A percentile compares a stretch with the other conserved stretches of the same genome.
These are phyloP conservation scores for Tetradesmus obliquus DNA, from an alignment of 139 green algal genomes.

Conservation along the genomic window DNA sequence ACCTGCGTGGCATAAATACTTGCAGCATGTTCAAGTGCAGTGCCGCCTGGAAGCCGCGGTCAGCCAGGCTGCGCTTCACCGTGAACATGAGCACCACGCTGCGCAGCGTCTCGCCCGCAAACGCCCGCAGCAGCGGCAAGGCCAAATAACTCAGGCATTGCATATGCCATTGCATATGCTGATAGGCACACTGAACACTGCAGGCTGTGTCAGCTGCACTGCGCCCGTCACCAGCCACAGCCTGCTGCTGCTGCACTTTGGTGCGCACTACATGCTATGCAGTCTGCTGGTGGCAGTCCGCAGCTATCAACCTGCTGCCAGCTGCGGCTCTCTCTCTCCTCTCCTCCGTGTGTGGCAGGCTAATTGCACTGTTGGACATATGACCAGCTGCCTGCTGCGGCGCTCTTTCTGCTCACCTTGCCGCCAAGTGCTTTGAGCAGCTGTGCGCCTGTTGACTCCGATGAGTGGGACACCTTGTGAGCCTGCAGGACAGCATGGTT, in stretches of 20 bases:
- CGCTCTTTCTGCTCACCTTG: constrained; percentile 35
- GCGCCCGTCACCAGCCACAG: too few relatives aligned
- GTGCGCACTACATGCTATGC: not conserved
- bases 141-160: not conserved
- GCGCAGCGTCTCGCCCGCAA: constrained; percentile 48
- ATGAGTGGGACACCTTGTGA: constrained; percentile 43
- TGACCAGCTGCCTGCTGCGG: not conserved
- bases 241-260: not conserved
- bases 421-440: constrained; percentile 57
- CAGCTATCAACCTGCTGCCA: not conserved
- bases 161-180: not conserved
- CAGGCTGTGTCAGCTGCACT: too few relatives aligned
- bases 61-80: constrained; percentile 31
- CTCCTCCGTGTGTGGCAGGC: constrained; percentile 23
- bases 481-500: constrained; percentile 27
- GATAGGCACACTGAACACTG: too few relatives aligned
- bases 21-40: constrained; percentile 21
- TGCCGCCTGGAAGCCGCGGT: constrained; percentile 27
- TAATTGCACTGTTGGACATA: too few relatives aligned
- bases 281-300: not conserved
- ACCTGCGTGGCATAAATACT: too few relatives aligned
- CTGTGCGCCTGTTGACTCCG: constrained; percentile 51
- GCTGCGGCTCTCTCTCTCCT: too few relatives aligned
- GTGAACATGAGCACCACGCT: constrained; percentile 13
- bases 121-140: constrained; percentile 53